Percentiles rank a stretch among this genome's conserved stretches.
Evolutionary conservation across 306 rosid genomes (phyloP).

Genomic region (Ziziphus jujuba): DNA sequence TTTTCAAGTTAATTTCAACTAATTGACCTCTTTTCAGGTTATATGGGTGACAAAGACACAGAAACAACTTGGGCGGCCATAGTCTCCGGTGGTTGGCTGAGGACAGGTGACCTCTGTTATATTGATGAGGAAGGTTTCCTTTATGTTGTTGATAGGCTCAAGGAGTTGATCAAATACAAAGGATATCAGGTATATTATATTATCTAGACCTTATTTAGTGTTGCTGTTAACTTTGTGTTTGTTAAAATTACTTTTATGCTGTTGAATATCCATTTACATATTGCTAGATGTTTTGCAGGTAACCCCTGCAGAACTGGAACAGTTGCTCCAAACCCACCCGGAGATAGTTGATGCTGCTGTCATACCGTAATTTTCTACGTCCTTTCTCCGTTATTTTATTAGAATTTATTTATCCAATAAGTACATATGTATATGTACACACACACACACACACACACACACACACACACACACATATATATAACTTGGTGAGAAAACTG

Average conservation of each 20-base stretch:
- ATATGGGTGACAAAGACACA: conserved; percentile 34
- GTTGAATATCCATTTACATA: neutral
- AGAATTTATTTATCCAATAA: no score
- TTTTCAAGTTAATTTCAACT: no score
- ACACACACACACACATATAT: neutral
- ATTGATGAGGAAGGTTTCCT: conserved; percentile 50
- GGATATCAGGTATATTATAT: conserved; percentile 46
- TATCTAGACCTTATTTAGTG: no score
- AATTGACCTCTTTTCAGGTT: conserved; percentile 31
- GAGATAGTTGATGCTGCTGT: conserved; percentile 29
- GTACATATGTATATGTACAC: neutral
- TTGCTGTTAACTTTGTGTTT: no score
- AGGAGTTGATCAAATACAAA: conserved; percentile 63
- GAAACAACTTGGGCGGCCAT: conserved; percentile 37
- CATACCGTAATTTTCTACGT: conserved; percentile 11
- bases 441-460: no score
- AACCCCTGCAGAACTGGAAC: conserved; percentile 29
- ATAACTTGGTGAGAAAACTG: no score
- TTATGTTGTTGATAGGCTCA: conserved; percentile 53
- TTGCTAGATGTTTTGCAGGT: neutral
- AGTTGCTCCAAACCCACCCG: conserved; percentile 27
- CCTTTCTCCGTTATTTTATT: neutral
- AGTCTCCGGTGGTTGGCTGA: conserved; percentile 49
- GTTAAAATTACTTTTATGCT: no score
- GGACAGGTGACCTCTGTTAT: conserved; percentile 57